Percentiles rank a stretch among this genome's conserved stretches.
Evolutionary conservation across 1,139 yeast genomes (phyloP).

Genomic region (Yamadazyma atlantica): DNA sequence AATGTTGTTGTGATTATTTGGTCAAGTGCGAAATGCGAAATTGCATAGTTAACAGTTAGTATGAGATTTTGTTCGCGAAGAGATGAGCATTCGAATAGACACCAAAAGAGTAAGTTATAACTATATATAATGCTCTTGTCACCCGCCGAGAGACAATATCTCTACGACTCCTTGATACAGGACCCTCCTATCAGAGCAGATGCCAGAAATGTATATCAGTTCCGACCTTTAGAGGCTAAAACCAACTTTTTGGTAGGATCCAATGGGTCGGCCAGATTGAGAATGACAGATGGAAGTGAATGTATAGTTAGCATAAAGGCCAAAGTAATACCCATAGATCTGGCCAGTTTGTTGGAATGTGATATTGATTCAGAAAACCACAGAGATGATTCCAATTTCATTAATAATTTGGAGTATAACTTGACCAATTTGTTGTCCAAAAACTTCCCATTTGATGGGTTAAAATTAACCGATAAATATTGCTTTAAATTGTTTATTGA

Average conservation of each 20-base stretch:
- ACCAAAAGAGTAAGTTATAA: no score
- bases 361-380: constrained; percentile 75
- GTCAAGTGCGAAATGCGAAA: no score
- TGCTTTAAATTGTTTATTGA: constrained; percentile 77
- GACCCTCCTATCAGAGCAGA: constrained; percentile 78
- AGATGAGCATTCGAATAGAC: no score
- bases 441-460: constrained; percentile 46
- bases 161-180: constrained; percentile 67
- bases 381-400: constrained; percentile 67
- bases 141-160: constrained; percentile 81
- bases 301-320: constrained; percentile 88
- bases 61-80: no score
- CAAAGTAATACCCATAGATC: constrained; percentile 64
- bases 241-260: constrained; percentile 81
- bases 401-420: constrained; percentile 55
- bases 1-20: constrained; percentile 1
- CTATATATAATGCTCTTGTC: constrained; percentile 83
- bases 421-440: constrained; percentile 47
- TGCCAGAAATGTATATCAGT: constrained; percentile 69
- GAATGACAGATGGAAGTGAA: constrained; percentile 87
- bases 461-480: constrained; percentile 70
- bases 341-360: constrained; percentile 56
- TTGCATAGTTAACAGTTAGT: no score
- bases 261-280: constrained; percentile 87
- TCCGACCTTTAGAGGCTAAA: constrained; percentile 82